Percentiles rank a stretch among this genome's conserved stretches.
These are phyloP conservation scores for Geotrichum aggregatum DNA, from an alignment of 1,139 yeast species.

Conservation along the genomic window DNA sequence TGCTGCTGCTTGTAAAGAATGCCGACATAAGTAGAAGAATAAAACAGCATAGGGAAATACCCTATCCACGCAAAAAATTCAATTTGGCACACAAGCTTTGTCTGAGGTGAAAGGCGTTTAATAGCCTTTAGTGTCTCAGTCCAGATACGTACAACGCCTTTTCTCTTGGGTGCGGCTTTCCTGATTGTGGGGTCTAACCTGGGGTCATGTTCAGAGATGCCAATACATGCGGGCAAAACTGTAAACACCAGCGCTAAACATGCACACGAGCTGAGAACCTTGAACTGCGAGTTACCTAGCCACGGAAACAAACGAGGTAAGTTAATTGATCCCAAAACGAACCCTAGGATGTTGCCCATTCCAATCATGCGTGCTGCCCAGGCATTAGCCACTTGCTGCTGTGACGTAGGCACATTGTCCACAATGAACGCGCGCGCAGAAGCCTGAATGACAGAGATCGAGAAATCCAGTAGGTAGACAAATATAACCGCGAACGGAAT, in stretches of 20 bases:
- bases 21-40: slow-evolving; percentile 50
- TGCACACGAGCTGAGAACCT: slow-evolving; percentile 42
- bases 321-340: slow-evolving; percentile 40
- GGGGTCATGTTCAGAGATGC: slow-evolving; percentile 48
- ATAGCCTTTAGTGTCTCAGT: slow-evolving; percentile 42
- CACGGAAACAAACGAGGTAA: slow-evolving; percentile 37
- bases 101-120: slow-evolving; percentile 43
- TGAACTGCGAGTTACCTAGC: slow-evolving; percentile 45
- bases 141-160: slow-evolving; percentile 27
- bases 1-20: slow-evolving; percentile 43
- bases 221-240: slow-evolving; percentile 38
- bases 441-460: slow-evolving; percentile 48
- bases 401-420: slow-evolving; percentile 47
- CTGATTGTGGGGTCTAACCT: slow-evolving; percentile 36
- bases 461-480: slow-evolving; percentile 47
- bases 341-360: slow-evolving; percentile 47
- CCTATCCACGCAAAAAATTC: slow-evolving; percentile 54
- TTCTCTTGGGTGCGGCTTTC: slow-evolving; percentile 37
- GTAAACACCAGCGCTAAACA: slow-evolving; percentile 37
- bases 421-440: slow-evolving; percentile 48
- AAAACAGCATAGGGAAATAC: slow-evolving; percentile 48
- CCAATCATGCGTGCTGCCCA: slow-evolving; percentile 62
- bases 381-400: slow-evolving; percentile 53
- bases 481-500: slow-evolving; percentile 44
- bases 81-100: slow-evolving; percentile 43